Percentiles rank a stretch among this genome's conserved stretches.
These are phyloP conservation scores for Aspergillus calidoustus DNA, from an alignment of 2,329 filamentous ascomycete species.

Conservation along the genomic window DNA sequence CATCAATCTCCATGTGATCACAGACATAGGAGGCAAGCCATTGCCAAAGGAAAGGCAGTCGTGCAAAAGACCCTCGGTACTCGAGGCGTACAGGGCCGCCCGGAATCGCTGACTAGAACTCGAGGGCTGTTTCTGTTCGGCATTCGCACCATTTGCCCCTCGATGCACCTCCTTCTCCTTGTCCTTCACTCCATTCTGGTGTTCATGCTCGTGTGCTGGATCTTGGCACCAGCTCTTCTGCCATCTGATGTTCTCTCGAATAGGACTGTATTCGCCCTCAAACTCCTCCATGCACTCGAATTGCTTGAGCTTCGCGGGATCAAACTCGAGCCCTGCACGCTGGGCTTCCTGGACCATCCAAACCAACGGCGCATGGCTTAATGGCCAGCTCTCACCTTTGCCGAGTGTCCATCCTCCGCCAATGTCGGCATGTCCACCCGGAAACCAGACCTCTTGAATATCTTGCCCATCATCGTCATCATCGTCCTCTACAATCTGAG, in stretches of 20 bases:
- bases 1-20: constrained; percentile 76
- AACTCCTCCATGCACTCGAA: constrained; percentile 65
- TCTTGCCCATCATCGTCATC: constrained; percentile 62
- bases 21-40: constrained; percentile 60
- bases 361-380: constrained; percentile 51
- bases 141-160: constrained; percentile 4
- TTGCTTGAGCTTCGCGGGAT: constrained; percentile 51
- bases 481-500: constrained; percentile 23
- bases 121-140: constrained; percentile 29
- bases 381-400: constrained; percentile 25
- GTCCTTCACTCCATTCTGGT: constrained; percentile 2
- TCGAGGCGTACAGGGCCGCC: constrained; percentile 62
- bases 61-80: constrained; percentile 62
- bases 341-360: constrained; percentile 70
- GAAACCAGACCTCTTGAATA: constrained; percentile 76
- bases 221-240: constrained; percentile 23
- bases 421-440: constrained; percentile 77
- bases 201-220: constrained; percentile 20
- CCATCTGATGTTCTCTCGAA: constrained; percentile 30
- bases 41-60: constrained; percentile 71
- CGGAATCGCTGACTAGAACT: constrained; percentile 55
- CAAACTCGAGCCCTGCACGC: constrained; percentile 70
- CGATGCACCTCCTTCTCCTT: constrained; percentile 10
- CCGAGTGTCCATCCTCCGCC: constrained; percentile 73
- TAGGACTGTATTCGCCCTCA: constrained; percentile 41